These are phyloP conservation scores for Penicillium ucsense DNA, from an alignment of 495 filamentous ascomycete species.

Conservation along the genomic window DNA sequence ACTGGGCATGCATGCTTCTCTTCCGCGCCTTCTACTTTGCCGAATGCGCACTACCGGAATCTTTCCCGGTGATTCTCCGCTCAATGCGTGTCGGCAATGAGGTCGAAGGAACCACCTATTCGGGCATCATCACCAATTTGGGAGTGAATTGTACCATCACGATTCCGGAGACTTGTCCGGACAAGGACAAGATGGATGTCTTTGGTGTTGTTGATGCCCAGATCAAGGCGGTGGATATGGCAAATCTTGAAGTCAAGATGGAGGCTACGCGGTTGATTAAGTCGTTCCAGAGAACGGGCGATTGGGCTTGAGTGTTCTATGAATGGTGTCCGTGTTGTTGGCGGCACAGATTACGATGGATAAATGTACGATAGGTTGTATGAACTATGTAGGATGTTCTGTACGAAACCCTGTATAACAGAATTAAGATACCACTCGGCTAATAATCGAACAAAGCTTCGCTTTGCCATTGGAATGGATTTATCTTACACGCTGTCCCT, in stretches of 20 bases:
- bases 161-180: conserved; percentile 16
- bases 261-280: conserved; percentile 39
- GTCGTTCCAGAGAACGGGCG: conserved; percentile 26
- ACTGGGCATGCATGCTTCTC: conserved; percentile 62
- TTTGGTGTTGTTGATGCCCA: conserved; percentile 50
- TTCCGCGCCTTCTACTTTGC: conserved; percentile 66
- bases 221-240: conserved; percentile 47
- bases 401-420: not conserved
- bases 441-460: too few relatives aligned
- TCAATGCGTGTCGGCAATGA: conserved; percentile 21
- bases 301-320: conserved; percentile 19
- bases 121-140: conserved; percentile 22
- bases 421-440: too few relatives aligned
- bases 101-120: conserved; percentile 20
- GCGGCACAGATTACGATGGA: too few relatives aligned
- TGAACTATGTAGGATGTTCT: too few relatives aligned
- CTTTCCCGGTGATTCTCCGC: conserved; percentile 46
- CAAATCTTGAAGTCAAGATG: conserved; percentile 38
- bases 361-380: too few relatives aligned
- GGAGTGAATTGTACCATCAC: conserved; percentile 23
- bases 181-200: conserved; percentile 23
- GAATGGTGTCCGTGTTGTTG: not conserved
- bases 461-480: too few relatives aligned
- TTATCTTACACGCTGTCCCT: too few relatives aligned
- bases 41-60: conserved; percentile 53